Conservation (phyloP, 2,329 filamentous ascomycete species). For the Helicocarpus griseus region DNA sequence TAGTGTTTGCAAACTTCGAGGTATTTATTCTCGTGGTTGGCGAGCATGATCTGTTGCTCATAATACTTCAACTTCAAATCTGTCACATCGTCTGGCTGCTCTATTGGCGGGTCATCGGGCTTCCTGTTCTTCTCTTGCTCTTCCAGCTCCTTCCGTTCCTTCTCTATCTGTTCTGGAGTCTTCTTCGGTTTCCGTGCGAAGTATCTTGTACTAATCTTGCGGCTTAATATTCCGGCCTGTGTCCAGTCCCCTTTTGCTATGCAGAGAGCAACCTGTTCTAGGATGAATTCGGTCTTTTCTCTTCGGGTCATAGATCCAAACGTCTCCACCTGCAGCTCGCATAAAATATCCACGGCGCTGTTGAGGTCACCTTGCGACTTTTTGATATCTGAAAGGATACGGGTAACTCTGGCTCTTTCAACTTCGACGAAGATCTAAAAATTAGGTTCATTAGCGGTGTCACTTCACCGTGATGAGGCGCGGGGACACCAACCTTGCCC, state of each 20-base stretch:
- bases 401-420: slow-evolving; percentile 88
- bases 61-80: slow-evolving; percentile 94
- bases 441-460: slow-evolving; percentile 7
- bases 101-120: slow-evolving; percentile 66
- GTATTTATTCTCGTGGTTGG: slow-evolving; percentile 96
- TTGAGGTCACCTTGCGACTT: slow-evolving; percentile 88
- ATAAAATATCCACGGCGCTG: slow-evolving; percentile 83
- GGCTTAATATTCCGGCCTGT: slow-evolving; percentile 82
- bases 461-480: neutral
- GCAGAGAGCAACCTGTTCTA: slow-evolving; percentile 87
- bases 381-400: slow-evolving; percentile 94
- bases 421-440: slow-evolving; percentile 92
- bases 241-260: slow-evolving; percentile 95
- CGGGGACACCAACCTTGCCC: slow-evolving; percentile 58
- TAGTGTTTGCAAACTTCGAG: slow-evolving; percentile 98
- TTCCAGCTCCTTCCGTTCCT: slow-evolving; percentile 75
- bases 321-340: slow-evolving; percentile 96
- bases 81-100: slow-evolving; percentile 79
- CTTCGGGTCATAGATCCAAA: slow-evolving; percentile 96
- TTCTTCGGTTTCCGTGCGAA: slow-evolving; percentile 86
- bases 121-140: slow-evolving; percentile 66
- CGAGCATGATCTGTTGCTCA: slow-evolving; percentile 90
- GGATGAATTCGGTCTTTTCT: slow-evolving; percentile 98
- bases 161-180: slow-evolving; percentile 77
- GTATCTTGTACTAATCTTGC: slow-evolving; percentile 95